A percentile compares a stretch with the other conserved stretches of the same genome.
These are phyloP conservation scores for Nasturtium officinale DNA, from an alignment of 345 rosid species.

Conservation along the genomic window DNA sequence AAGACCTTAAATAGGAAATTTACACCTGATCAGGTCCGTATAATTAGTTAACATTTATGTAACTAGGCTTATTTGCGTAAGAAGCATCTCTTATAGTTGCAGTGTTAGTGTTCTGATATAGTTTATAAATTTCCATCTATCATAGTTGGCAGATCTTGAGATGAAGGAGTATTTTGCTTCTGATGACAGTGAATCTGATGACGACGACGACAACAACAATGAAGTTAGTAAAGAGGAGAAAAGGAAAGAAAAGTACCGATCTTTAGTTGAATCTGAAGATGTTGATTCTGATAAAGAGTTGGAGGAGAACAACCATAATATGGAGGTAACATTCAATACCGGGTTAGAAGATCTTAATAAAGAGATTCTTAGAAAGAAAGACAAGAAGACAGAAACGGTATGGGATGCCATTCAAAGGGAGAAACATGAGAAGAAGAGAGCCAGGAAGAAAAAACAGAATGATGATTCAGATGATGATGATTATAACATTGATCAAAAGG, in stretches of 20 bases:
- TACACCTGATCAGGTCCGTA: slow-evolving; percentile 75
- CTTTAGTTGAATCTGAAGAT: slow-evolving; percentile 64
- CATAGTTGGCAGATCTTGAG: slow-evolving; percentile 77
- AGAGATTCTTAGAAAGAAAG: slow-evolving; percentile 71
- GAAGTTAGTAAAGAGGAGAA: slow-evolving; percentile 55
- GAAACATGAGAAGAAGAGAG: slow-evolving; percentile 70
- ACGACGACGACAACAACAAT: slow-evolving; percentile 24
- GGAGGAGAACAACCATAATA: slow-evolving; percentile 71
- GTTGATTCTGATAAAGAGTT: slow-evolving; percentile 58
- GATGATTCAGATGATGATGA: slow-evolving; percentile 54
- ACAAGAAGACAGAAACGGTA: slow-evolving; percentile 70
- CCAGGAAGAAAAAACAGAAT: slow-evolving; percentile 58
- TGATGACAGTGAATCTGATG: slow-evolving; percentile 68
- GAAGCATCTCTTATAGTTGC: not conserved
- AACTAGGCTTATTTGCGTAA: slow-evolving; percentile 5
- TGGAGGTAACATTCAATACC: slow-evolving; percentile 92
- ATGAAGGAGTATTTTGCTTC: slow-evolving; percentile 87
- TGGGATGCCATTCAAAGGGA: slow-evolving; percentile 72
- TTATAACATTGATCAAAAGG: slow-evolving; percentile 45
- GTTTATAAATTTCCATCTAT: slow-evolving; percentile 17
- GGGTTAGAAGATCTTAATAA: slow-evolving; percentile 91
- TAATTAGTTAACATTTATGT: not conserved
- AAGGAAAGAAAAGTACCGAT: slow-evolving; percentile 61
- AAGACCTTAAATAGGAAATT: slow-evolving; percentile 77
- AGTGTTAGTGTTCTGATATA: slow-evolving; percentile 34